phyloP scores from a whole-genome alignment of 208 protist species.

The Paratrypanosoma confusum region DNA sequence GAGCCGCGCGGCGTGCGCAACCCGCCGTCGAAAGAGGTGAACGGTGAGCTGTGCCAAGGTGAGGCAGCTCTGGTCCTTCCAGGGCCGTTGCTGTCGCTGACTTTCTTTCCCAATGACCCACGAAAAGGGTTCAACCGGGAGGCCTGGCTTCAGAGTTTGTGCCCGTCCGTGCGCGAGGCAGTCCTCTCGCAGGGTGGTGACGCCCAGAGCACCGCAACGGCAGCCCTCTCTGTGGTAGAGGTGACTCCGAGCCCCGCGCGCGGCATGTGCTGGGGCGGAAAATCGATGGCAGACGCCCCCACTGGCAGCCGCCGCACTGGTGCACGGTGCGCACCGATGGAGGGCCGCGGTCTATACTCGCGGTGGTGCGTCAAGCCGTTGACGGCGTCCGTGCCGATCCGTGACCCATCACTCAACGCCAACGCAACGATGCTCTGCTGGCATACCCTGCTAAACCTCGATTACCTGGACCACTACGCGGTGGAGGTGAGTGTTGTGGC shows the following conservation, averaged over 20 bases:
- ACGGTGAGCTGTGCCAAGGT: no score
- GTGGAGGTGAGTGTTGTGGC: constrained; percentile 28
- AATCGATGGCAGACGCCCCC: neutral
- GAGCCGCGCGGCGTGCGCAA: no score
- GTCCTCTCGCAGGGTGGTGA: constrained; percentile 5
- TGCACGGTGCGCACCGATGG: constrained; percentile 23
- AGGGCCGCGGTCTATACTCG: constrained; percentile 38
- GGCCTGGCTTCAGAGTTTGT: constrained; percentile 22
- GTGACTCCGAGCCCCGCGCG: neutral
- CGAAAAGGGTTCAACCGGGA: constrained; percentile 20
- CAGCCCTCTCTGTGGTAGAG: neutral
- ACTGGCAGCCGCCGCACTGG: constrained; percentile 23
- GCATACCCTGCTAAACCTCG: constrained; percentile 24
- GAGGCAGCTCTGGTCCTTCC: no score
- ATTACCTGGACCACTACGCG: constrained; percentile 18
- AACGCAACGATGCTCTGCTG: constrained; percentile 23
- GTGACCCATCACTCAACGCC: constrained; percentile 13
- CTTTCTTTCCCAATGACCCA: constrained; percentile 52
- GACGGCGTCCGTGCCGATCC: neutral
- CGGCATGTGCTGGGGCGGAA: neutral
- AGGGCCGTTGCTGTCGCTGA: constrained; percentile 49
- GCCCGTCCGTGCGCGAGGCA: constrained; percentile 14
- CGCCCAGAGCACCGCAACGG: neutral
- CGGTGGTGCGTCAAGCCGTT: constrained; percentile 9
- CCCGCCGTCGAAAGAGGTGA: no score